Base-by-base conservation (phyloP, 306 rosid genomes). In the Alnus rubra region DNA sequence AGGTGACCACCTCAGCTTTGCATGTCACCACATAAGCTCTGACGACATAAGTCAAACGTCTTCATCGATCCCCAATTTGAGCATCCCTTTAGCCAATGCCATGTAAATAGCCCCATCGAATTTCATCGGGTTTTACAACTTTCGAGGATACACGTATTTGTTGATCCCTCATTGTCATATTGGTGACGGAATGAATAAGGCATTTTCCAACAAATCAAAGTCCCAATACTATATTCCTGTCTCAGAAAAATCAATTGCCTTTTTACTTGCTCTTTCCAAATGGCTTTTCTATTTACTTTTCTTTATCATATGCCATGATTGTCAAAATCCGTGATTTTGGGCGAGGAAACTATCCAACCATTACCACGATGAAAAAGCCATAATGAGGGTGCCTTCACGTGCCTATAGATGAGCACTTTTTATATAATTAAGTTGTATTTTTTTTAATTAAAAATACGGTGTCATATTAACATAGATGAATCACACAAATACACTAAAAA, bases 11-110 rank as follows among this genome's bases (percentile, higher is more conserved):
- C 69, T 78, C 75, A 78, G 62, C 31, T 44, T 18, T 74, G 64
- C 83, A 85, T 85, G 85, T 81, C 52, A 69, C 83, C 85, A 69
- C 83, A 75, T 85, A 76, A 82, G 77, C 53, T 6, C 77, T 52
- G 52, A 71, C 50, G 4, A 2, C n/a, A 14, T 35, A 2, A 35
- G 11, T 15, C 48, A 15, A 19, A 64, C 35, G 5, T 59, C 16
- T 19, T 59, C 65, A 28, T 59, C 31, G n/a, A 4, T 11, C n/a
- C 11, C n/a, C 7, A 59, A 59, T 23, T 9, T 19, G 33, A 19
- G 31, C 30, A 28, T 3, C 14, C 65, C 65, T 59, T 28, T 59
- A 28, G 65, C 45, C 45, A 42, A 42, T 42, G 28, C 28, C 28
- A 23, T 23, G 7, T 42, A 42, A 42, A 5, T 42, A 42, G 45